Evolutionary conservation across 2,329 filamentous ascomycete species (phyloP).

Genomic region (Hortaea sp.): DNA sequence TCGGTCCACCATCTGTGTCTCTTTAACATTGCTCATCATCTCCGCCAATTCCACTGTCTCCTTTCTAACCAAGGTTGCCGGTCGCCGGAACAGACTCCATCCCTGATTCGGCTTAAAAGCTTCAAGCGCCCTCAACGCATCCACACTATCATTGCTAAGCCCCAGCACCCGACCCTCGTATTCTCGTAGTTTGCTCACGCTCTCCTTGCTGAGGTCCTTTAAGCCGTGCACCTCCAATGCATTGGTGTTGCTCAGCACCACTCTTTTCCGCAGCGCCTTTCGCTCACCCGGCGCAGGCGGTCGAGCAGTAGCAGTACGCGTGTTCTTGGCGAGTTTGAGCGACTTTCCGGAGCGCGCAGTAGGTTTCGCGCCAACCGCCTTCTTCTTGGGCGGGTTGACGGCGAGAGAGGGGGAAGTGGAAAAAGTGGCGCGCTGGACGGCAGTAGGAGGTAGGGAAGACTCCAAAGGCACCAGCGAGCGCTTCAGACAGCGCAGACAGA

Average conservation of each 20-base stretch:
- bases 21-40: slow-evolving; percentile 27
- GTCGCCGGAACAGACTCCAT: slow-evolving; percentile 77
- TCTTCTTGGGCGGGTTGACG: slow-evolving; percentile 21
- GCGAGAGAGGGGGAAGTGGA: slow-evolving; percentile 21
- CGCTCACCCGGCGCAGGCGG: slow-evolving; percentile 58
- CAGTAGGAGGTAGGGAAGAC: background rate
- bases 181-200: slow-evolving; percentile 20
- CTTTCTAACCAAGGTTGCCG: slow-evolving; percentile 65
- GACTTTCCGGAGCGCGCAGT: slow-evolving; percentile 13
- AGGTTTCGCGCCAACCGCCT: slow-evolving; percentile 12
- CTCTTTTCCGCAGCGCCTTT: slow-evolving; percentile 76
- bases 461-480: slow-evolving; percentile 12
- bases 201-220: slow-evolving; percentile 39
- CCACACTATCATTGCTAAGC: slow-evolving; percentile 59
- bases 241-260: slow-evolving; percentile 90
- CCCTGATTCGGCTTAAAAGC: slow-evolving; percentile 85
- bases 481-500: slow-evolving; percentile 18
- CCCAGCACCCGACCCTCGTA: slow-evolving; percentile 58
- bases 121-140: slow-evolving; percentile 71
- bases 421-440: slow-evolving; percentile 19
- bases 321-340: slow-evolving; percentile 22
- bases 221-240: slow-evolving; percentile 67
- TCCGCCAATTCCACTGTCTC: slow-evolving; percentile 67
- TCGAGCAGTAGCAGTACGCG: slow-evolving; percentile 13
- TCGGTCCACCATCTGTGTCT: slow-evolving; percentile 44